Percentiles rank a stretch among this genome's conserved stretches.
Conservation (phyloP, 805 yeast species). For the Yarrowia porcina region DNA sequence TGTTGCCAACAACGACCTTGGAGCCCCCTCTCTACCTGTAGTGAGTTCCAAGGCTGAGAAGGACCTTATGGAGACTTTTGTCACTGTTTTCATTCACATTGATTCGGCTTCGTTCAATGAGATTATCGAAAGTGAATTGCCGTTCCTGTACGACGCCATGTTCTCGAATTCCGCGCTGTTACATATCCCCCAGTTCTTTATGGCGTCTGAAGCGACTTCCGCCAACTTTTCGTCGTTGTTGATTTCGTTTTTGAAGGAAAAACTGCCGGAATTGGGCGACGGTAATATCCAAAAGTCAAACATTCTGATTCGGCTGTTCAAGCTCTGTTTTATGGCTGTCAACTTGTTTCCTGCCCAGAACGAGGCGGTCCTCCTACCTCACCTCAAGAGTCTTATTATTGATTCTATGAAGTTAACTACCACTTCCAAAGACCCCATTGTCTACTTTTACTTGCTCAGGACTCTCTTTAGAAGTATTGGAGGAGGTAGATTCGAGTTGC, state of each 20-base stretch:
- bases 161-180: conserved; percentile 78
- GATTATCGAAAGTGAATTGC: conserved; percentile 76
- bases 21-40: conserved; percentile 76
- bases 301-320: conserved; percentile 80
- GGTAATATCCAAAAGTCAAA: conserved; percentile 73
- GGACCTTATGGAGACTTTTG: conserved; percentile 92
- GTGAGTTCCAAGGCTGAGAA: conserved; percentile 89
- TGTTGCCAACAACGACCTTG: conserved; percentile 33
- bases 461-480: conserved; percentile 91
- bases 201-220: conserved; percentile 92
- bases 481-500: conserved; percentile 91
- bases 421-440: conserved; percentile 83
- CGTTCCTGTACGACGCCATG: conserved; percentile 72
- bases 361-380: conserved; percentile 85
- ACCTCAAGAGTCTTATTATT: conserved; percentile 75
- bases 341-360: conserved; percentile 81
- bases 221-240: conserved; percentile 86
- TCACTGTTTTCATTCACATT: conserved; percentile 86
- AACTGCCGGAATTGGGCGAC: conserved; percentile 75
- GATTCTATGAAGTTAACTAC: conserved; percentile 77
- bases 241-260: conserved; percentile 68
- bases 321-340: conserved; percentile 92
- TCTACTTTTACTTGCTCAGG: conserved; percentile 82
- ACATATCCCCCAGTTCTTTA: conserved; percentile 88
- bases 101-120: conserved; percentile 97